Conservation (phyloP, 495 filamentous ascomycete species). For the Rhizodiscina lignyota region DNA sequence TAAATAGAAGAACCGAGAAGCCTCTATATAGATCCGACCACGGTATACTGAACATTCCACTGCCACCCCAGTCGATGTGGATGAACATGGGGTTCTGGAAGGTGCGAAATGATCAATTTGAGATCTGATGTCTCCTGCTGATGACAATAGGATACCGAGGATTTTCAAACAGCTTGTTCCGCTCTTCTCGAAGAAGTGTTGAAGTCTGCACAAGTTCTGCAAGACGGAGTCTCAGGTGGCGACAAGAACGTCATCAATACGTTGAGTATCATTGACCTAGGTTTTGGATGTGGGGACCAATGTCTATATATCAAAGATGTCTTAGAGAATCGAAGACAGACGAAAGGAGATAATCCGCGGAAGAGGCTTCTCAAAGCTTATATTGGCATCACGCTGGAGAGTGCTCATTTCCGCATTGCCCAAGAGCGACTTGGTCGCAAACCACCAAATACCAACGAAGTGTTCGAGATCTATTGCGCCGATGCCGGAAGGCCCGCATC, state of each 20-base stretch:
- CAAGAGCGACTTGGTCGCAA: neutral
- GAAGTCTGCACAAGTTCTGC: slow-evolving; percentile 18
- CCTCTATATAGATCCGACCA: no score
- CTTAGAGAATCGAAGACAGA: neutral
- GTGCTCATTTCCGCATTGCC: slow-evolving; percentile 4
- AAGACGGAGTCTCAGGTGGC: no score
- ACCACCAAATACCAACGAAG: neutral
- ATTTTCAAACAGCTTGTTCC: slow-evolving; percentile 24
- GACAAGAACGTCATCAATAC: slow-evolving; percentile 1
- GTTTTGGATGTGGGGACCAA: slow-evolving; percentile 35
- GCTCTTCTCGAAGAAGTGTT: slow-evolving; percentile 28
- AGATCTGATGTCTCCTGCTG: neutral
- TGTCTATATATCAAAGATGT: slow-evolving; percentile 16
- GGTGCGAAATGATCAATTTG: neutral
- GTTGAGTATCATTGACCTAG: slow-evolving; percentile 27
- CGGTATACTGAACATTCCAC: slow-evolving; percentile 7
- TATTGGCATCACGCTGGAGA: slow-evolving; percentile 25
- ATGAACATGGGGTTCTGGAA: slow-evolving; percentile 25
- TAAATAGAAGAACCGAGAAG: no score
- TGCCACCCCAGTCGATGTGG: slow-evolving; percentile 17
- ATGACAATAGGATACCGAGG: slow-evolving; percentile 1
- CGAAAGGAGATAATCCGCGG: neutral
- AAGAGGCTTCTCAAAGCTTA: slow-evolving; percentile 16
- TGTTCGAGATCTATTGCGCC: slow-evolving; percentile 6
- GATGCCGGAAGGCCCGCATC: slow-evolving; percentile 7